Percentiles rank a stretch among this genome's conserved stretches.
These are phyloP conservation scores for Alternaria atra DNA, from an alignment of 2,329 filamentous ascomycete species.

Conservation along the genomic window DNA sequence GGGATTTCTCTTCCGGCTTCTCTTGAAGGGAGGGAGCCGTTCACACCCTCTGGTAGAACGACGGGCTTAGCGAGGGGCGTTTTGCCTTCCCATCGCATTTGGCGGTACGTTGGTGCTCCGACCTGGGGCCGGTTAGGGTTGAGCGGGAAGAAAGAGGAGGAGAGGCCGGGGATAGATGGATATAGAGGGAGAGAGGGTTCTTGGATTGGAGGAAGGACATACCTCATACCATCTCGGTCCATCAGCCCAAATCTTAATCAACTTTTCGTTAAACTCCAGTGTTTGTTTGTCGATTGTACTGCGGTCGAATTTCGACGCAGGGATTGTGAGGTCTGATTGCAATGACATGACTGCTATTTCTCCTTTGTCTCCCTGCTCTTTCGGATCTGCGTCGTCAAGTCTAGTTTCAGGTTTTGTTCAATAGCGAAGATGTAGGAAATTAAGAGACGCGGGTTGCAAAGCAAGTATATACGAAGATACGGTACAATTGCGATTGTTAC, in stretches of 20 bases:
- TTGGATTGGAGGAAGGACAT: neutral
- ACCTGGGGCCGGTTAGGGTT: conserved; percentile 46
- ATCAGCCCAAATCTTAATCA: conserved; percentile 54
- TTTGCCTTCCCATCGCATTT: conserved; percentile 64
- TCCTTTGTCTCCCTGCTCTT: neutral
- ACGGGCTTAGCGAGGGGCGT: conserved; percentile 60
- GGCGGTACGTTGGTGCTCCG: conserved; percentile 63
- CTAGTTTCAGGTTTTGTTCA: too few relatives aligned
- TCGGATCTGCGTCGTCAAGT: neutral
- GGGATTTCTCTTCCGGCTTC: conserved; percentile 62
- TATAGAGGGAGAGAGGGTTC: too few relatives aligned
- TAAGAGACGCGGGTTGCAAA: too few relatives aligned
- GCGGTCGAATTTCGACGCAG: conserved; percentile 56
- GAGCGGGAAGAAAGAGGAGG: neutral
- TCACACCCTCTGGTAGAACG: conserved; percentile 57
- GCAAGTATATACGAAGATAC: too few relatives aligned
- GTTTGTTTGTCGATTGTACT: conserved; percentile 53
- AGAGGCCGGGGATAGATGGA: too few relatives aligned
- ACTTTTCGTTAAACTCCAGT: conserved; percentile 54
- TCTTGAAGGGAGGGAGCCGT: conserved; percentile 62
- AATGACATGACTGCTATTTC: conserved; percentile 34
- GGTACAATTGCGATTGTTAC: neutral
- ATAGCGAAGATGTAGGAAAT: too few relatives aligned
- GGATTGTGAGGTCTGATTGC: conserved; percentile 53
- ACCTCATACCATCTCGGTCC: conserved; percentile 64